These are phyloP conservation scores for Mycena metata DNA, from an alignment of 768 basidiomycete species.

Conservation along the genomic window DNA sequence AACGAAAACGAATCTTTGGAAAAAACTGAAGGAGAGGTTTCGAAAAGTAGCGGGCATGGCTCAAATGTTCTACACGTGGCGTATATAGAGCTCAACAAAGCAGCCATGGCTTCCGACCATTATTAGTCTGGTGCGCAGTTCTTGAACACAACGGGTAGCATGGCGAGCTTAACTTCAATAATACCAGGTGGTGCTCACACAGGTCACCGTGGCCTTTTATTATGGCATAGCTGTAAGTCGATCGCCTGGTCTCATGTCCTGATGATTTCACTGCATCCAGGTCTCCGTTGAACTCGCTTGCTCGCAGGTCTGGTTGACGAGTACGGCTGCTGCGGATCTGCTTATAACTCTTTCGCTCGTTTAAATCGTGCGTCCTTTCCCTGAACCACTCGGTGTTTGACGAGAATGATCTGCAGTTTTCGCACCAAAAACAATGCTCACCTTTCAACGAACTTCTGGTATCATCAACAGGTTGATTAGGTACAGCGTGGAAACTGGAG, in stretches of 20 bases:
- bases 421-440: constrained; percentile 26
- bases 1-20: too few relatives aligned
- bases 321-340: constrained; percentile 17
- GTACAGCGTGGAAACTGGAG: constrained; percentile 34
- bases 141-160: too few relatives aligned
- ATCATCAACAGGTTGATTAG: constrained; percentile 44
- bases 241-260: not conserved
- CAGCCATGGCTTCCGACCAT: constrained; percentile 24
- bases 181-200: constrained; percentile 16
- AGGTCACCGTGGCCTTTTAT: constrained; percentile 14
- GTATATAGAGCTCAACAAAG: constrained; percentile 27
- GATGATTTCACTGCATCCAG: not conserved
- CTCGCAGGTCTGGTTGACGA: constrained; percentile 30
- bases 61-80: constrained; percentile 36
- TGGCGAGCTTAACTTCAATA: too few relatives aligned
- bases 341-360: constrained; percentile 45
- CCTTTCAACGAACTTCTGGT: constrained; percentile 30
- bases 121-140: not conserved
- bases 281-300: not conserved
- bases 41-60: too few relatives aligned
- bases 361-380: constrained; percentile 4
- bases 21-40: too few relatives aligned
- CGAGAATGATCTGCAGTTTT: too few relatives aligned
- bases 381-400: too few relatives aligned
- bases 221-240: constrained; percentile 11